Percentiles rank a stretch among this genome's conserved stretches.
Conservation (phyloP, 495 filamentous ascomycete species). For the Rhizodiscina lignyota region DNA sequence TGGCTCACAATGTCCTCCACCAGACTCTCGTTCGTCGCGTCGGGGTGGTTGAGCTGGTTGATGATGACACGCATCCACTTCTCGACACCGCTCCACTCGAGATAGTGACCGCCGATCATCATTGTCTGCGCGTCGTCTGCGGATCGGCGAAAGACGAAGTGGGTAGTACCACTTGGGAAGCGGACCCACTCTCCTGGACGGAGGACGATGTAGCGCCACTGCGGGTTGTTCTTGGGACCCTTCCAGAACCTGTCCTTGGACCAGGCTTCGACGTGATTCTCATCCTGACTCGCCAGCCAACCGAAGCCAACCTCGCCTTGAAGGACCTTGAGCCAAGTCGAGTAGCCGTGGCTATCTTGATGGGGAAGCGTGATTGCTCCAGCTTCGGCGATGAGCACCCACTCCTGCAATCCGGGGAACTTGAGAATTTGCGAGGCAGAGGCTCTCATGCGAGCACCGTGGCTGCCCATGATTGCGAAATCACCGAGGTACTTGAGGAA, state of each 20-base stretch:
- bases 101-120: conserved; percentile 4
- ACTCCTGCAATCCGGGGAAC: too few species aligned
- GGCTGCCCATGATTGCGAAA: too few species aligned
- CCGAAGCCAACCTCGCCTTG: conserved; percentile 4
- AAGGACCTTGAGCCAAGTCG: conserved; percentile 4
- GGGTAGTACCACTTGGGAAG: conserved; percentile 4
- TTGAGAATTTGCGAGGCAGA: too few species aligned
- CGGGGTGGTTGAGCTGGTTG: conserved; percentile 5
- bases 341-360: conserved; percentile 3
- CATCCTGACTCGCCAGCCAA: conserved; percentile 3
- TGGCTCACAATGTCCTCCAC: neutral
- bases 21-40: conserved; percentile 5
- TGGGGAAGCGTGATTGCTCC: conserved; percentile 2
- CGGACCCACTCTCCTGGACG: conserved; percentile 4
- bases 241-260: conserved; percentile 1
- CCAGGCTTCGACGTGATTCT: conserved; percentile 1
- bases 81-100: conserved; percentile 3
- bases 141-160: conserved; percentile 7
- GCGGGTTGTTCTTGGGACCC: too few species aligned
- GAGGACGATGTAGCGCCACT: conserved; percentile 3
- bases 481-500: too few species aligned
- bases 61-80: conserved; percentile 4
- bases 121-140: conserved; percentile 1
- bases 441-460: too few species aligned
- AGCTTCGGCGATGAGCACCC: conserved; percentile 3